These are phyloP conservation scores for Epichloe amarillans DNA, from an alignment of 2,329 filamentous ascomycete species.

Conservation along the genomic window DNA sequence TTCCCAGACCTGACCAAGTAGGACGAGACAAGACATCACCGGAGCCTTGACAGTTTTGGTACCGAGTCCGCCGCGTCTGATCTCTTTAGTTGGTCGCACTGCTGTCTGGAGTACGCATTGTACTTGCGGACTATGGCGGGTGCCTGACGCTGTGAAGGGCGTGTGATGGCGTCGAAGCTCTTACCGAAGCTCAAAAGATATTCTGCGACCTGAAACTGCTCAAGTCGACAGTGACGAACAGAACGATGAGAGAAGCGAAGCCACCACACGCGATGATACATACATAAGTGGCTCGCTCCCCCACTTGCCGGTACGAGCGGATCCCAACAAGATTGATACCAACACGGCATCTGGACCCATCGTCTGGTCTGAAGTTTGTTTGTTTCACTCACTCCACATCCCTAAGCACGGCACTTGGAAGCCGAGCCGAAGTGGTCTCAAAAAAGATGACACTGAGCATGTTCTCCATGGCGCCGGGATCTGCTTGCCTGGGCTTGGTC, in stretches of 20 bases:
- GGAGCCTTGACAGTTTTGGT: too few species aligned
- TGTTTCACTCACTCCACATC: neutral
- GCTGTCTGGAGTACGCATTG: too few species aligned
- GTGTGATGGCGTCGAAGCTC: neutral
- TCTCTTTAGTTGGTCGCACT: too few species aligned
- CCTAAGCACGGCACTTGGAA: conserved; percentile 3
- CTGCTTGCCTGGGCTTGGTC: neutral
- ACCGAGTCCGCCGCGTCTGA: too few species aligned
- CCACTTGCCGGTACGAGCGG: neutral
- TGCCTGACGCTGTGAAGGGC: neutral
- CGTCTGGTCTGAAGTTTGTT: neutral
- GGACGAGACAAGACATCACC: too few species aligned
- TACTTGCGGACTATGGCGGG: neutral
- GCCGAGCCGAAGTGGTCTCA: neutral
- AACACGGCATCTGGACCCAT: neutral
- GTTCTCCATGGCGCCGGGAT: neutral
- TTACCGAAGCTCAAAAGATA: neutral
- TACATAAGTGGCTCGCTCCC: neutral
- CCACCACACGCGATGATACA: neutral
- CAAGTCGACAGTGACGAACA: neutral
- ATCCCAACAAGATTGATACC: neutral
- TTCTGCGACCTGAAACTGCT: neutral
- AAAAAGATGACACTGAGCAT: neutral
- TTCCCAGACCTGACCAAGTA: too few species aligned
- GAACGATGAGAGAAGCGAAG: neutral